Evolutionary conservation across 2,329 filamentous ascomycete species (phyloP).

Genomic region (Falciphora oryzae): DNA sequence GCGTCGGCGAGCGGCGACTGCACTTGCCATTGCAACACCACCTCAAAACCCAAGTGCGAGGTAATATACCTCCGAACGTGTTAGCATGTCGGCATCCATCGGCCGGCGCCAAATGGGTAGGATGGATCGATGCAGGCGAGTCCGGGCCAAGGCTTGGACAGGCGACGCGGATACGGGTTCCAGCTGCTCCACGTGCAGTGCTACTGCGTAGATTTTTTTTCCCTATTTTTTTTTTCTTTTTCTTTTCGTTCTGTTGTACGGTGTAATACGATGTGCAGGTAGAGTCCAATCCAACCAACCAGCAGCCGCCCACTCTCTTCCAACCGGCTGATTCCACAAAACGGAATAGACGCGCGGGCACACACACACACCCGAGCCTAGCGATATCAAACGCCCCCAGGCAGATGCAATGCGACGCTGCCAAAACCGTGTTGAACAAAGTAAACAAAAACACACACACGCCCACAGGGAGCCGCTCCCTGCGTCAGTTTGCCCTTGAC

Average conservation of each 20-base stretch:
- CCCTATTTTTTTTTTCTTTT: constrained; percentile 13
- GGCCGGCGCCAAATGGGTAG: neutral
- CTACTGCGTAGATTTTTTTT: constrained; percentile 10
- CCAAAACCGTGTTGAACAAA: neutral
- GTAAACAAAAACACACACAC: neutral
- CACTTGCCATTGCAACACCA: neutral
- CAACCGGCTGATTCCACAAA: neutral
- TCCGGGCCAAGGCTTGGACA: neutral
- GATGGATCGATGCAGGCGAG: neutral
- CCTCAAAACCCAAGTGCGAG: neutral
- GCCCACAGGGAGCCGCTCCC: neutral
- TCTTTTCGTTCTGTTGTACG: neutral
- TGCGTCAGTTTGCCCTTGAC: neutral
- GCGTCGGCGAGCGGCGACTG: too few relatives aligned
- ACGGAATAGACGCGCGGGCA: neutral
- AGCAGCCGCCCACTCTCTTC: neutral
- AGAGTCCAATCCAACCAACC: neutral
- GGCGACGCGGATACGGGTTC: neutral
- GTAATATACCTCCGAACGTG: neutral
- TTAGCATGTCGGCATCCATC: neutral
- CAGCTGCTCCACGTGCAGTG: constrained; percentile 1
- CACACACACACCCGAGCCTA: neutral
- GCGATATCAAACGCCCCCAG: neutral
- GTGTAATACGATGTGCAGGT: neutral
- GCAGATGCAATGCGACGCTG: neutral